Base-by-base conservation (phyloP, 441 rosid species). In the Erodium texanum region DNA sequence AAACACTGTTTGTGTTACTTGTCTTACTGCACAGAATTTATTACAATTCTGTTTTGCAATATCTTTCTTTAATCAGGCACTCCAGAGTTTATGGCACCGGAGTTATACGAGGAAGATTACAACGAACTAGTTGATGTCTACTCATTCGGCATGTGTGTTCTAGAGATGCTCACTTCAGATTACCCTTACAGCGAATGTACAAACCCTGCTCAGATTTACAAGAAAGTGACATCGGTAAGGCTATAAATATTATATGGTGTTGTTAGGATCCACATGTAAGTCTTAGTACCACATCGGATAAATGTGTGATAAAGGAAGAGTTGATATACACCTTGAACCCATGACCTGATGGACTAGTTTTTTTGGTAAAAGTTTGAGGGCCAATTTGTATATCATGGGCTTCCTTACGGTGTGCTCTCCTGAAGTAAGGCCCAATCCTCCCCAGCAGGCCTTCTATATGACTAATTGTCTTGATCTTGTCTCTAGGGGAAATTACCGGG, bases 51-150 rank as follows among this genome's bases (percentile, higher is more conserved):
- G 7, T 34, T 34, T 34, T 34, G 0, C 11, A 10, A 7, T 36
- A 36, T 7, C 11, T 38, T 2, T 38, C 11, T 43, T 7, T 7
- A 7, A 6, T 62, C 84, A 91, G 98, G 98, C 50, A 92, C 99
- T 16, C 97, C 94, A 9, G 99, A 94, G 82, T 94, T 94, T 64
- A 94, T 94, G 99, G 99, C 98, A 56, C 99, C 99, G 19, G 99
- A 94, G 79, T 87, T 94, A 11, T 94, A 88, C 36, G 93, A 88
- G 79, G 99, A 94, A 77, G 96, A 89, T 0, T 92, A 92, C 59
- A 92, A 92, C 73, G 97, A 94, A 76, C 66, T 89, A 65, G 99
- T 91, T 15, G 99, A 94, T 78, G 84, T 92, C 67, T 94, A 94
- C 76, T 86, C 99, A 0, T 94, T 94, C 24, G 98, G 99, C 45